These are phyloP conservation scores for Cucumis hystrix DNA, from an alignment of 306 rosid species.

Conservation along the genomic window DNA sequence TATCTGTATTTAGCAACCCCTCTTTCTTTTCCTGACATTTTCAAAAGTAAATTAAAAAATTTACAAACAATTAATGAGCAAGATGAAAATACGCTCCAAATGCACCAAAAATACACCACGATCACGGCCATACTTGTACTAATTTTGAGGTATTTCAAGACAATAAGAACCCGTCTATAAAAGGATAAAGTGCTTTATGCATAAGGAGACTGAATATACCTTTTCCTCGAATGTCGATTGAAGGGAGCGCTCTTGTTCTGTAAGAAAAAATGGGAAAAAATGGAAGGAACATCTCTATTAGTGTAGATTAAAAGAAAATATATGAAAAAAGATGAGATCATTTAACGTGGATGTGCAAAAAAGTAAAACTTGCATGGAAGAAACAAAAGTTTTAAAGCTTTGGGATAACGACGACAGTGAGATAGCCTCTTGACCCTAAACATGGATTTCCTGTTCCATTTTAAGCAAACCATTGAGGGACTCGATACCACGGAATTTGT, in stretches of 20 bases:
- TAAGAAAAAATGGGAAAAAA: background rate
- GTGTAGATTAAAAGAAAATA: background rate
- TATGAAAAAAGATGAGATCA: background rate
- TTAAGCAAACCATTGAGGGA: background rate
- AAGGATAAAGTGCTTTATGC: too few species aligned
- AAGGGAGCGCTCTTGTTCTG: background rate
- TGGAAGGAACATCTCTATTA: background rate
- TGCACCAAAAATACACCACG: background rate
- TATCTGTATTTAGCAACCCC: conserved; percentile 36
- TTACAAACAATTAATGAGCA: background rate
- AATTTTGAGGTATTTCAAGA: background rate
- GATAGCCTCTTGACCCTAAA: background rate
- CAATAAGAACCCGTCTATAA: too few species aligned
- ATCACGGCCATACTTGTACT: background rate
- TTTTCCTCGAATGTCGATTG: background rate
- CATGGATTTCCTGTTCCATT: background rate
- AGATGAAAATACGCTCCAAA: background rate
- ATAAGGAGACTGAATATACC: background rate
- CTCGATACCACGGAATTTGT: background rate
- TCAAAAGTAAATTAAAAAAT: background rate
- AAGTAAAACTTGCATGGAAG: background rate
- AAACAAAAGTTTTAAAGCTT: background rate
- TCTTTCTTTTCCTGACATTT: conserved; percentile 14
- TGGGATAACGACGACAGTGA: background rate
- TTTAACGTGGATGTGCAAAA: background rate